Evolutionary conservation across 2,329 filamentous ascomycete species (phyloP), one percentile per base, ranked within the genome.

Genomic region (Fusarium sp.): DNA sequence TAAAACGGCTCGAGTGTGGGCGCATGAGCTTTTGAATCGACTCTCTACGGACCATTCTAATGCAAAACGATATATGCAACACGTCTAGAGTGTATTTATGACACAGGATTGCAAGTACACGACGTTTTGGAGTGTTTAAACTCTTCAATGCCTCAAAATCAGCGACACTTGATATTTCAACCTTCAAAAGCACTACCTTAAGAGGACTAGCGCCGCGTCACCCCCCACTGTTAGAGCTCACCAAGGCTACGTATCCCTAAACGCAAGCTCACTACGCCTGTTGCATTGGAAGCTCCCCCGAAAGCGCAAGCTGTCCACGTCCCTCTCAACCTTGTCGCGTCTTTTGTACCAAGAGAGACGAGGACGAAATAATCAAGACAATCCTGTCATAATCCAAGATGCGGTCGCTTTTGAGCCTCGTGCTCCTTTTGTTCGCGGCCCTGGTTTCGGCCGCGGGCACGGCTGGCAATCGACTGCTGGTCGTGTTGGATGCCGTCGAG

Each of bases 401-500:
- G 94, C 90, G 91, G 89, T 93, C 92, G 87, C 85, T 93, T 81
- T 83, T 93, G 85, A 92, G 92, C 79, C 88, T 94, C 80, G 85
- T 95, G 74, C 83, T 94, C 70, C 85, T 95, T 79, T 87, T 91
- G 74, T 87, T 94, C 73, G 85, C 90, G 73, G 88, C 92, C 80
- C 86, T 91, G 67, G 93, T 91, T 76, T 90, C 92, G 82, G 95
- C 95, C 66, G 85, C 93, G 79, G 98, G 95, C 86, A 92, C 92
- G 73, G 89, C 91, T 58, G 97, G 96, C 69, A 90, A 90, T 83
- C 90, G 95, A 81, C 85, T 98, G 83, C 88, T 99, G 80, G 95
- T 97, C 70, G 89, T 99, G 68, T 85, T 98, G 63, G 96, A 98
- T 79, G 93, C 97, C 78, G 88, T 91, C 73, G 88, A 90, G 47